Evolutionary conservation across 2,329 filamentous ascomycete species (phyloP).

Genomic region (Xylaria sp.): DNA sequence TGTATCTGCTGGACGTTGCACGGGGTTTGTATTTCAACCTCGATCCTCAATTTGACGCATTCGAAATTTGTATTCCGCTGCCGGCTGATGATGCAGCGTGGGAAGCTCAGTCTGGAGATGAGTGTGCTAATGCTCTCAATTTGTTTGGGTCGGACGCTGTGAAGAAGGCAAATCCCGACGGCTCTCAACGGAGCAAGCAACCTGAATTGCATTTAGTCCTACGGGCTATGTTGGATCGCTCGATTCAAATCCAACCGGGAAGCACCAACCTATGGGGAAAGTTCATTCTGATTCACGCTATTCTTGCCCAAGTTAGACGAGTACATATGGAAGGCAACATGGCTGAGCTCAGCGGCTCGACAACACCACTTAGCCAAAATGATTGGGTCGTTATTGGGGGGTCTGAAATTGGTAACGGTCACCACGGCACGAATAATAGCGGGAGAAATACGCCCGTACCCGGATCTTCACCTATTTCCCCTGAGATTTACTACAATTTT

Average conservation of each 20-base stretch:
- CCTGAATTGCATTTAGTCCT: conserved; percentile 71
- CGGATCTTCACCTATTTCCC: conserved; percentile 53
- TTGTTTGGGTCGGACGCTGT: conserved; percentile 68
- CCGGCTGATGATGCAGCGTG: conserved; percentile 78
- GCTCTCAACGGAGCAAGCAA: conserved; percentile 72
- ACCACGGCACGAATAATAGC: conserved; percentile 58
- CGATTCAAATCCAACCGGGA: conserved; percentile 68
- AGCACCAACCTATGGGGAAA: conserved; percentile 78
- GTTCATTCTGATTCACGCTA: conserved; percentile 76
- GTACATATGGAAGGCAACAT: conserved; percentile 55
- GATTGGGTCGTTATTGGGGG: conserved; percentile 64
- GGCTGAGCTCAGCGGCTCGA: conserved; percentile 53
- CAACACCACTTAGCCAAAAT: conserved; percentile 66
- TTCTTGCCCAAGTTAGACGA: conserved; percentile 69
- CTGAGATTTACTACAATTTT: conserved; percentile 59
- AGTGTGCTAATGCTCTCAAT: conserved; percentile 73
- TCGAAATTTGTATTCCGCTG: conserved; percentile 74
- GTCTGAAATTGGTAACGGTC: conserved; percentile 54
- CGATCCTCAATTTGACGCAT: conserved; percentile 69
- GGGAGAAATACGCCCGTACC: conserved; percentile 59
- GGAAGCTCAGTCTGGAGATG: conserved; percentile 69
- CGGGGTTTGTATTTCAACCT: conserved; percentile 78
- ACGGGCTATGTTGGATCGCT: conserved; percentile 67
- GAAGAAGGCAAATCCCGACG: conserved; percentile 66
- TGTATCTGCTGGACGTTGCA: conserved; percentile 72